Conservation (phyloP, 441 rosid species). For the Populus hybrid region DNA sequence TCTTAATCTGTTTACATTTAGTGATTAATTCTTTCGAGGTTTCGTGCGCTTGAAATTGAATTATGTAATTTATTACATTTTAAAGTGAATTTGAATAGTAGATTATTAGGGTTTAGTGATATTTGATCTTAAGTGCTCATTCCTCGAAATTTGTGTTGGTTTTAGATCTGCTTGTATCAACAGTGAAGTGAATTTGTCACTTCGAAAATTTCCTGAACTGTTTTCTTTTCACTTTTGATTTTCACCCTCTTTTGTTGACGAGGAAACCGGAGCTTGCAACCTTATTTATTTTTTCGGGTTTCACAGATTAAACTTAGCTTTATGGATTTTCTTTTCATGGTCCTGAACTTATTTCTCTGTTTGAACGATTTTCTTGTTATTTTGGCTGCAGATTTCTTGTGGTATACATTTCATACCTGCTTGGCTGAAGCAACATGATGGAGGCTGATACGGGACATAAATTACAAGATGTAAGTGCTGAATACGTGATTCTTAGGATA, state of each 20-base stretch:
- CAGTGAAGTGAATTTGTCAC: neutral
- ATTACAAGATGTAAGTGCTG: conserved; percentile 28
- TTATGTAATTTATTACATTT: neutral
- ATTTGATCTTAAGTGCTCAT: neutral
- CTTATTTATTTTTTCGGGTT: neutral
- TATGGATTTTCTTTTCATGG: neutral
- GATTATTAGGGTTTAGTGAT: neutral
- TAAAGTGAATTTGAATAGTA: neutral
- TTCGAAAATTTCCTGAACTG: neutral
- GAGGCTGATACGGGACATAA: conserved; percentile 20
- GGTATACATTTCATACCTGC: conserved; percentile 6
- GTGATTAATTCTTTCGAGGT: neutral
- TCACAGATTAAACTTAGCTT: conserved; percentile 6
- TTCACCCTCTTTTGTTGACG: conserved; percentile 13
- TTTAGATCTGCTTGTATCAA: neutral
- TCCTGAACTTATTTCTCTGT: neutral
- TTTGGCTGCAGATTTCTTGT: conserved; percentile 8
- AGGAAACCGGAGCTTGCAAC: neutral
- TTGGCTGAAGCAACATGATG: conserved; percentile 25
- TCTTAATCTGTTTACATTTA: neutral
- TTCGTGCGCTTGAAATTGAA: neutral
- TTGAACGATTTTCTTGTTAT: neutral
- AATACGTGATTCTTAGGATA: neutral
- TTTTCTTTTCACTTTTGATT: conserved; percentile 1
- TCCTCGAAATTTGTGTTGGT: neutral